Base-by-base conservation (phyloP, 2,329 filamentous ascomycete species). In the Pseudopyricularia javanii region DNA sequence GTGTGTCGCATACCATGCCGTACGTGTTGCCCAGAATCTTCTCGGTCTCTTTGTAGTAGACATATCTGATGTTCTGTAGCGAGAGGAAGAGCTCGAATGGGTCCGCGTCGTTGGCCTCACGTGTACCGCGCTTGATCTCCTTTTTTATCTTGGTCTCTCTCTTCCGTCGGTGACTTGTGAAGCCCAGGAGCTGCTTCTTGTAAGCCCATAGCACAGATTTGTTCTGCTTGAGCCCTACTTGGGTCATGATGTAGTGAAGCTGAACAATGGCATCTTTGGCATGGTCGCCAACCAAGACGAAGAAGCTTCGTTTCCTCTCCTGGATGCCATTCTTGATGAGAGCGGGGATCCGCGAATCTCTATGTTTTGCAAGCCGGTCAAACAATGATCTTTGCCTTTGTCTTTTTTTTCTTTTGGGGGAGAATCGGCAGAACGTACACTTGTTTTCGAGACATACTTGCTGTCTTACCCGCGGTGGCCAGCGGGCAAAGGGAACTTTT, bases 41-140 rank as follows among this genome's bases (percentile, higher is more conserved):
- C 64, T 98, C 93, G 28, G 93, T 97, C 73, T 98, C 93, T 72
- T 98, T 98, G 76, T 98, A 98, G 77, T 95, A 98, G 54, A 93
- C 89, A 79, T 98, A 98, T 68, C 93, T 87, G 66, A 98, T 95
- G 69, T 96, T 90, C 73, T 97, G 88, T 54, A 95, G 83, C 54
- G 90, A 93, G 61, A 97, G 86, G 71, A 97, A 98, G 53, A 97
- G 80, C 71, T 98, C 93, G 73, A 98, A 98, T 0, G 93, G 87
- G 66, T 98, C 93, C 66, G 95, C 89, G 53, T 83, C 80, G 68
- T 98, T 95, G 57, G 87, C 82, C 69, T 98, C 93, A 64, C 94
- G 82, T 59, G 91, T 89, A 47, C 93, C 93, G 62, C 90, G 82
- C 74, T 95, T 96, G 69, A 98, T 89, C 64, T 98, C 93, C 70